Percentiles rank a stretch among this genome's conserved stretches.
Evolutionary conservation across 176 grass and related monocot genomes (phyloP).

Genomic region (Eleusine indica): DNA sequence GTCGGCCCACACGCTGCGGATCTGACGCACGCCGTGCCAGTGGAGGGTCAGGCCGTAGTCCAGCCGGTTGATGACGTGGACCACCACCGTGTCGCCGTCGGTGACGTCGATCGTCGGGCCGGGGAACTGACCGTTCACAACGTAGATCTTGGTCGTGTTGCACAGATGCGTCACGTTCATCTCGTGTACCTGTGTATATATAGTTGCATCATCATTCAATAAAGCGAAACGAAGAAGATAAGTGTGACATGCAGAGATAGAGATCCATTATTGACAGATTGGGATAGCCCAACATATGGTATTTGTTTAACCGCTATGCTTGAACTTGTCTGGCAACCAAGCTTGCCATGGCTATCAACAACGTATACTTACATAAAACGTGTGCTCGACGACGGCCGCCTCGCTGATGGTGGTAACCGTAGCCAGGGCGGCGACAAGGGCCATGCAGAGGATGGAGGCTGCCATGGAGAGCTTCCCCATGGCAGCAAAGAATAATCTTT

Average conservation of each 20-base stretch:
- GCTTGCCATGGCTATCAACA: background rate
- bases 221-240: background rate
- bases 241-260: background rate
- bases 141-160: constrained; percentile 40
- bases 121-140: constrained; percentile 41
- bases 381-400: constrained; percentile 23
- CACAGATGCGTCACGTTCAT: constrained; percentile 36
- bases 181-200: constrained; percentile 11
- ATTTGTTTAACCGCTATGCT: background rate
- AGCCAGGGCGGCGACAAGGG: background rate
- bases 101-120: constrained; percentile 21
- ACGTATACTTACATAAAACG: constrained; percentile 25
- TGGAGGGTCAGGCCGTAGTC: constrained; percentile 23
- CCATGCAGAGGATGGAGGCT: background rate
- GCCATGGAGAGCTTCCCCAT: constrained; percentile 32
- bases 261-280: background rate
- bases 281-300: background rate
- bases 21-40: constrained; percentile 46
- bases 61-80: constrained; percentile 12
- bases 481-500: background rate
- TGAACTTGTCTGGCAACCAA: background rate
- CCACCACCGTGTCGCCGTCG: constrained; percentile 46
- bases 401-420: background rate
- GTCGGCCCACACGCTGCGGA: constrained; percentile 36
- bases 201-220: background rate